Evolutionary conservation across 2,329 filamentous ascomycete species (phyloP), one percentile per base, ranked within the genome.

Genomic region (Epichloe festucae): DNA sequence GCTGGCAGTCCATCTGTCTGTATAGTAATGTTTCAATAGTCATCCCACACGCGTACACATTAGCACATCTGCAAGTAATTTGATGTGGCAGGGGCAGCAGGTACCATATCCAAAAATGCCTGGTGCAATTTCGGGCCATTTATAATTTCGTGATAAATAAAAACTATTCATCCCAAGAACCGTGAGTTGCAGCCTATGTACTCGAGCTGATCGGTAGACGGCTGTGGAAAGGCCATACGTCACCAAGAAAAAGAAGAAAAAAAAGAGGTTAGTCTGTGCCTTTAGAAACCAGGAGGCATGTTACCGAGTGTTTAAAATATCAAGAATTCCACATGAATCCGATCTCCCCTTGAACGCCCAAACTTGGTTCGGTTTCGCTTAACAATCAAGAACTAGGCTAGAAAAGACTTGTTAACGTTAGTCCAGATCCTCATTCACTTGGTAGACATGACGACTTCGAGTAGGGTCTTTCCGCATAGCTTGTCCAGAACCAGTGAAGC

Each of bases 401-500:
- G 14, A 40, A 39, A 38, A 21, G 11, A 19, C 10, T 41, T 15
- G 19, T 14, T 23, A 15, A 41, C 42, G 59, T 79, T 75, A 82
- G 71, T 87, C 85, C 62, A 87, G 73, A 53, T 89, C 85, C 51
- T 86, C 84, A 62, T 78, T 82, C 59, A 83, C 76, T 67, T 91
- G 82, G 68, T 95, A 94, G 58, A 93, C 84, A 64, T 95, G 89
- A 61, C 89, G 84, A 65, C 79, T 85, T 63, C 90, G 79, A 55
- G 84, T 82, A 46, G 82, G 81, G 65, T 96, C 93, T 69, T 95
- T 96, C 60, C 89, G 87, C 93, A 97, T 97, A 58, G 85, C 78
- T 69, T 95, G 89, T 54, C 93, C 93, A 51, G 90, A 96, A 55
- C 93, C 93, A 8, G 89, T 95, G 64, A 98, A 96, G 36, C 93